phyloP scores from a whole-genome alignment of 768 basidiomycete genomes.

The Paxillus involutus region DNA sequence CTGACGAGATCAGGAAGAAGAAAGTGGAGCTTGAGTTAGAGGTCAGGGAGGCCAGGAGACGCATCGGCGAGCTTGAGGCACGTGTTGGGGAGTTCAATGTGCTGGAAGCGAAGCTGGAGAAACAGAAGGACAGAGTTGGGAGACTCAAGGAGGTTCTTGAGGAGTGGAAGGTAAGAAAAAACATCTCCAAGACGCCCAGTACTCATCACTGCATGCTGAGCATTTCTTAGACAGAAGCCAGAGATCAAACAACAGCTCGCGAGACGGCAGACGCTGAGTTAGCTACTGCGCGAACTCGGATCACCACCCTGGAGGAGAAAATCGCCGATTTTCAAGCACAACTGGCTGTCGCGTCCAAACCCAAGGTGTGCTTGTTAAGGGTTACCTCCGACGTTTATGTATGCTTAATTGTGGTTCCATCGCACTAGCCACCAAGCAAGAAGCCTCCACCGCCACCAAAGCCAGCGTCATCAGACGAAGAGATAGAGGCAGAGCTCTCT shows the following conservation, averaged over 20 bases:
- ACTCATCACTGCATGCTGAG: not conserved
- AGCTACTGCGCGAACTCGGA: constrained; percentile 30
- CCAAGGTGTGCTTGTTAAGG: constrained; percentile 14
- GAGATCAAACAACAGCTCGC: constrained; percentile 36
- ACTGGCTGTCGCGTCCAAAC: constrained; percentile 37
- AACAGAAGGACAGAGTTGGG: constrained; percentile 40
- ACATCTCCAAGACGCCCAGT: not conserved
- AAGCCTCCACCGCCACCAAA: constrained; percentile 6
- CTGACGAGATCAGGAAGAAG: constrained; percentile 53
- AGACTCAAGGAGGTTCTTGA: constrained; percentile 41
- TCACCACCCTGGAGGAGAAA: constrained; percentile 34
- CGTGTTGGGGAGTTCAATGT: constrained; percentile 22
- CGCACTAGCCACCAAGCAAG: constrained; percentile 11
- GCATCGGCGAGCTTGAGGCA: constrained; percentile 30
- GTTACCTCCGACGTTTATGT: constrained; percentile 14
- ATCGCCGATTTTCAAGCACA: constrained; percentile 46
- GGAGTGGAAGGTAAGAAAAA: constrained; percentile 46
- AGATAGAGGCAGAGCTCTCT: constrained; percentile 16
- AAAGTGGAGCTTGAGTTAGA: constrained; percentile 57
- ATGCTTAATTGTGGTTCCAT: not conserved
- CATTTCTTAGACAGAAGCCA: constrained; percentile 37
- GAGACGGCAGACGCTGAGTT: constrained; percentile 36
- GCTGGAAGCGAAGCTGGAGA: constrained; percentile 40
- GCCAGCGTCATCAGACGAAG: constrained; percentile 21
- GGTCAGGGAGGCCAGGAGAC: constrained; percentile 44